Evolutionary conservation across 163 green algal genomes (phyloP), one percentile per base, ranked within the genome.

Genomic region (Scenedesmus sp.): DNA sequence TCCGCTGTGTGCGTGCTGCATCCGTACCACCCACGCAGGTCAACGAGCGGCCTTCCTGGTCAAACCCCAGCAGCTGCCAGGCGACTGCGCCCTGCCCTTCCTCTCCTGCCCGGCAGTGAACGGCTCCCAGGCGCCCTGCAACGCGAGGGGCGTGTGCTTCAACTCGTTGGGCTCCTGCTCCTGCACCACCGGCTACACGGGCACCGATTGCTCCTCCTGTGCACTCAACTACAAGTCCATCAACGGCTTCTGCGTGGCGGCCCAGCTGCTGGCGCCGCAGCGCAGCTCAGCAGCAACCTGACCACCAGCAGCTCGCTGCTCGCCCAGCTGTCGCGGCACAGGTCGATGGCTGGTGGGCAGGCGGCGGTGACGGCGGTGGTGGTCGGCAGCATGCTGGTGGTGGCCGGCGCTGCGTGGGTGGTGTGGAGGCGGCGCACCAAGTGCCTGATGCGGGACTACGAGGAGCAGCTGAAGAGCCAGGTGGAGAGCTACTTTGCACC

Each of bases 161-260:
- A 80, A 73, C 61, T 51, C 70, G 51, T 33, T 91, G 2, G 91
- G 91, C 61, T 83, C 76, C 18, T 94, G 91, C 65, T 37, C 68
- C 15, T 94, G 91, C 83, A 61, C 33, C 5, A 37, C 20, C 37
- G 91, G 91, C 10, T 92, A 94, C 83, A 44, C 88, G 15, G 91
- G 91, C 5, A 76, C n/a, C 16, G 91, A 88, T 61, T 94, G 91
- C 83, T 56, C 42, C 35, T n/a, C n/a, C 53, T 94, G 91, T 43
- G 91, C 91, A 13, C 40, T 70, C 12, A 83, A 78, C 49, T 94
- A 56, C 82, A 86, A 68, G 44, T 46, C 16, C 0, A 18, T 89
- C 43, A 80, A 76, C 30, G 76, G 59, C 20, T 84, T 78, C n/a
- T 94, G 91, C 44, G 83, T 92, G 12, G 78, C 87, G 3, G 78